Percentiles rank a stretch among this genome's conserved stretches.
Conservation (phyloP, 2,329 filamentous ascomycete species). For the Colletotrichum agaves region DNA sequence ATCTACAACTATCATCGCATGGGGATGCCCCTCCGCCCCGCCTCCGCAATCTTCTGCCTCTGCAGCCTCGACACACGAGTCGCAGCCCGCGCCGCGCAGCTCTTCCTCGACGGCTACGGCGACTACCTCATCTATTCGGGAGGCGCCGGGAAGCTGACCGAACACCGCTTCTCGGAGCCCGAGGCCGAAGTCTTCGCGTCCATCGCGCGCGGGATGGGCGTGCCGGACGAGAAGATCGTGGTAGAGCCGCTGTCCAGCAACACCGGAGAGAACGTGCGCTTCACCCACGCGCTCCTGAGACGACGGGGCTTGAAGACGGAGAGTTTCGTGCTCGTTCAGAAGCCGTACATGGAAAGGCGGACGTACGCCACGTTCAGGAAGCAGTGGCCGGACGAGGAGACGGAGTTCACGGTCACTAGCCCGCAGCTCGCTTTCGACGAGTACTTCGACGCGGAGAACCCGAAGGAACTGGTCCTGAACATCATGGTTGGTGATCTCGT, state of each 20-base stretch:
- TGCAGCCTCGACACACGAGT: constrained; percentile 60
- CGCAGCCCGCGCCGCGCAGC: constrained; percentile 53
- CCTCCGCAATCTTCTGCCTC: constrained; percentile 58
- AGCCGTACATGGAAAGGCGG: constrained; percentile 60
- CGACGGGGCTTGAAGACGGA: constrained; percentile 41
- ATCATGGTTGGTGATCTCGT: constrained; percentile 59
- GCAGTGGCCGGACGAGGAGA: constrained; percentile 54
- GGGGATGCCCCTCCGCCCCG: constrained; percentile 47
- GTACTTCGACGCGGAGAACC: constrained; percentile 55
- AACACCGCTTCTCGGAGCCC: constrained; percentile 50
- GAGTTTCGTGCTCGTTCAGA: constrained; percentile 57
- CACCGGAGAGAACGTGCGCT: constrained; percentile 60
- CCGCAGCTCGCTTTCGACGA: constrained; percentile 51
- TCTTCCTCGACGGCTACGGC: constrained; percentile 53
- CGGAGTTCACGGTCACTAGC: constrained; percentile 53
- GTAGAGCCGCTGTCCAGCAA: constrained; percentile 54
- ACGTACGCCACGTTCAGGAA: constrained; percentile 58
- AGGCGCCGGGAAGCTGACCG: constrained; percentile 53
- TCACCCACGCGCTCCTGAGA: constrained; percentile 51
- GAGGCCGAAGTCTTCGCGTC: constrained; percentile 57
- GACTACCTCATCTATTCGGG: constrained; percentile 57
- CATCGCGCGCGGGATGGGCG: constrained; percentile 52
- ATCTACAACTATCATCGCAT: constrained; percentile 59
- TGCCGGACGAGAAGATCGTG: constrained; percentile 51
- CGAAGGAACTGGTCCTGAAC: constrained; percentile 53